Base-by-base conservation (phyloP, 768 basidiomycete genomes). In the Lactifluus piperatus region DNA sequence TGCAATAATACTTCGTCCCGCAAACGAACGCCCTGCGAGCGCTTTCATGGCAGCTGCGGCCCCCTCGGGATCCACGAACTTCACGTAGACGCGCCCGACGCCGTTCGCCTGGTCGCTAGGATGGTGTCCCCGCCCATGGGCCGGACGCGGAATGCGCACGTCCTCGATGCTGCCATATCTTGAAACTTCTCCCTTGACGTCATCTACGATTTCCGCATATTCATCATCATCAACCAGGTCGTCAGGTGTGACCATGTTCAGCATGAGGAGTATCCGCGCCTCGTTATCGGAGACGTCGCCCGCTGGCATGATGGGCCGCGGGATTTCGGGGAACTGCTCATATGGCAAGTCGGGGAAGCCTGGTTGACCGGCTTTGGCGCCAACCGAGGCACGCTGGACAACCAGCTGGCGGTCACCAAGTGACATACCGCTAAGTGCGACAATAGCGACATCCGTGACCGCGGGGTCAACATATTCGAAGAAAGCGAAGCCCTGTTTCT, bases 231-330 rank as follows among this genome's bases (percentile, higher is more conserved):
- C 85, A 18, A 80, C 71, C 48, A 99, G 81, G 68, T 99, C 97
- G 46, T 99, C 97, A 1, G 90, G 71, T 0, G 89, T 90, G 64
- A 99, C 93, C 97, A 99, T 99, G 80, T 98, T 99, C 68, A 99
- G 75, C 87, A 99, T 89, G 70, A 98, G 86, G 66, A 99, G 80
- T 68, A 97, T 94, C 37, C 91, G 84, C 54, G 86, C 81, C 51
- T 71, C 63, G 11, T 73, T 65, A 37, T 73, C 75, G 55, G 78
- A 76, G 52, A 74, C 75, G 68, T 89, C 88, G 54, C 86, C 86
- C 8, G 88, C 88, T 56, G 91, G 91, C 82, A 93, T 84, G 70
- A 92, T 91, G 13, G 91, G 91, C 43, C 86, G 81, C 47, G 91
- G 91, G 44, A 92, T 86, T 70, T 87, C 87, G 36, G 87, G 85